These are phyloP conservation scores for Rhododendron ovatum DNA, from an alignment of 148 eudicot species.

Conservation along the genomic window DNA sequence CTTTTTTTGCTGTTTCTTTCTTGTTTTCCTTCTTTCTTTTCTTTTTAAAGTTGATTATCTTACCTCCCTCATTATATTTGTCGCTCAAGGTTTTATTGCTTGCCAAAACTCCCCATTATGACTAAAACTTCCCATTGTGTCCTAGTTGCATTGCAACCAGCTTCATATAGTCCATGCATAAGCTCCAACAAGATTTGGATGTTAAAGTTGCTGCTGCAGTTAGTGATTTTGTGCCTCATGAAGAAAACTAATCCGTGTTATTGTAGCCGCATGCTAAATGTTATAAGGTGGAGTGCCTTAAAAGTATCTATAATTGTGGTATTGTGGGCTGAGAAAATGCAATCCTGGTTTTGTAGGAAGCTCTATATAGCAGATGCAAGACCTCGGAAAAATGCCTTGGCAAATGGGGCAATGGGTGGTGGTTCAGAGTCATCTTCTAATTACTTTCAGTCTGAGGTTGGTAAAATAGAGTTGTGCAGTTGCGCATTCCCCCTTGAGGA, in stretches of 20 bases:
- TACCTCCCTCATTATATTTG: not conserved
- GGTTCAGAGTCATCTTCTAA: slow-evolving; percentile 98
- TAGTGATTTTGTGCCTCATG: not conserved
- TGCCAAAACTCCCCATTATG: not conserved
- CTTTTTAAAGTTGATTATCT: not conserved
- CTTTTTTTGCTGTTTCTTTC: not conserved
- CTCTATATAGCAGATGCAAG: slow-evolving; percentile 97
- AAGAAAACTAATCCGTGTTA: not conserved
- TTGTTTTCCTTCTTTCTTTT: not conserved
- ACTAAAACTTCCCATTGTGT: not conserved
- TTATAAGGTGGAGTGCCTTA: not conserved
- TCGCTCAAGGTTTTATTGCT: not conserved
- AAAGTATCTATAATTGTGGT: not conserved
- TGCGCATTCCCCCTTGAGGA: slow-evolving; percentile 5
- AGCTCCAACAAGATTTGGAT: not conserved
- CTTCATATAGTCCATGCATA: not conserved
- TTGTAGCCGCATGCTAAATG: not conserved
- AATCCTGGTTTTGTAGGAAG: slow-evolving; percentile 48
- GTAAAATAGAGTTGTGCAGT: slow-evolving; percentile 11
- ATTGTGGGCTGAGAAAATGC: slow-evolving; percentile 9
- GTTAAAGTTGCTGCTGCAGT: slow-evolving; percentile 9
- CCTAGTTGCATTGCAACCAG: not conserved
- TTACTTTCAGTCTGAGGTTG: slow-evolving; percentile 96
- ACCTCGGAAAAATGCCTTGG: slow-evolving; percentile 96
- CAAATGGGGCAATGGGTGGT: slow-evolving; percentile 99